Evolutionary conservation across 202 grass and related monocot genomes (phyloP).

Genomic region (Alloteropsis angusta): DNA sequence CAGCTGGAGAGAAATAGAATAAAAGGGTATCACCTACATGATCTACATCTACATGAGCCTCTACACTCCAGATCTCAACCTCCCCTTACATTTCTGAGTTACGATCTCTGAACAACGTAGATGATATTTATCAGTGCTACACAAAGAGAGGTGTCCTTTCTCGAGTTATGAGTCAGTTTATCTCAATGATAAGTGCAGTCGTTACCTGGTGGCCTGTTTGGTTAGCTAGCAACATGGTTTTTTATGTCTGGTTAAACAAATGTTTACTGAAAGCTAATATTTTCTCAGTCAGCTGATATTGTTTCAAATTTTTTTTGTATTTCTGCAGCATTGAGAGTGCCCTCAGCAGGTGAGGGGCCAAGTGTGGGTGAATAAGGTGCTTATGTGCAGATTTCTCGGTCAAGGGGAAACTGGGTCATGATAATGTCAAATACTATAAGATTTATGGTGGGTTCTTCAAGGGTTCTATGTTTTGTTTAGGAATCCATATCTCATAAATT

Average conservation of each 20-base stretch:
- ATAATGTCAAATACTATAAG: too few relatives aligned
- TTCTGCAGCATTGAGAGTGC: background rate
- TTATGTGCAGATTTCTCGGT: background rate
- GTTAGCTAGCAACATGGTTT: background rate
- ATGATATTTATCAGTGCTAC: background rate
- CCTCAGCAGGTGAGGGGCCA: background rate
- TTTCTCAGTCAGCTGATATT: background rate
- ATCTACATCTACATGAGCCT: background rate
- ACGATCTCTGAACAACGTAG: background rate
- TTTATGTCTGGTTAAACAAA: background rate
- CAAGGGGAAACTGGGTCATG: too few relatives aligned
- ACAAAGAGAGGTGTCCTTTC: background rate
- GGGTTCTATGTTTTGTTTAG: background rate
- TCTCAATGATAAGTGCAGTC: background rate
- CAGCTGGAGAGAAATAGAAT: background rate
- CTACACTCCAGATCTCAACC: background rate
- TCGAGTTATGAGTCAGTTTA: background rate
- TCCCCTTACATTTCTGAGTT: background rate
- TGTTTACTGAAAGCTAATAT: background rate
- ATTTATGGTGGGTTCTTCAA: too few relatives aligned
- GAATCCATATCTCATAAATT: background rate
- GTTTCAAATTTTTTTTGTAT: background rate
- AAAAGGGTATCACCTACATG: background rate
- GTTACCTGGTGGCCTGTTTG: background rate
- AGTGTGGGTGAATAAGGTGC: background rate